Evolutionary conservation across 768 basidiomycete species (phyloP), one percentile per base, ranked within the genome.

Genomic region (Pleurotus djamor): DNA sequence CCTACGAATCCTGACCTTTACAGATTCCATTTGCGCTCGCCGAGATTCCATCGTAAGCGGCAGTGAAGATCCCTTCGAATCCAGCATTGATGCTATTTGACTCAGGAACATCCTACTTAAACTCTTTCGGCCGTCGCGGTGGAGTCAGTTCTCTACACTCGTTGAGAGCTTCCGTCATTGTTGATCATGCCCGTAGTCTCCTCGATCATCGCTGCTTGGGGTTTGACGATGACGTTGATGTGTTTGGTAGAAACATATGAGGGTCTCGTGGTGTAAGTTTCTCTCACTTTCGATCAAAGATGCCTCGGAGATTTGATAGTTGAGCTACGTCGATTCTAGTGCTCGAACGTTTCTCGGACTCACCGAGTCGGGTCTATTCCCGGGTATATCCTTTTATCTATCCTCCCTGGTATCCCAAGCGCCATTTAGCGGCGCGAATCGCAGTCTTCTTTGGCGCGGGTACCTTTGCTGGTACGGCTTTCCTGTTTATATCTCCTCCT

Each of bases 381-480:
- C 67, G 10, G 68, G 66, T 58, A 73, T 79, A 14, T 73, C 72
- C 1, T 82, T 78, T 58, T 77, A 74, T 47, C 71, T 83, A 35
- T 79, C 78, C n/a, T 63, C 79, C 79, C 32, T 85, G 83, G 82
- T 79, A 87, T 68, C 74, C 79, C 33, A 76, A 80, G 34, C 69
- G 69, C 38, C 81, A 85, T 56, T 77, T 82, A 60, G 81, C 79
- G 14, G 71, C 73, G 63, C 81, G 83, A 5, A 75, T 84, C 48
- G 80, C 84, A 3, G 66, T 83, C 48, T 85, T 85, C 71, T 85
- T 84, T 67, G 78, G 79, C 13, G 79, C 83, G 17, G 82, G 84
- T 2, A 83, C 82, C 2, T 66, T 80, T 7, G 76, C 83, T 4
- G 83, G 79, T 68, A 32, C 4, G 67, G 52, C 38, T 9, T 41